phyloP scores from a whole-genome alignment of 2,329 filamentous ascomycete genomes.

The Penicillium sp. region DNA sequence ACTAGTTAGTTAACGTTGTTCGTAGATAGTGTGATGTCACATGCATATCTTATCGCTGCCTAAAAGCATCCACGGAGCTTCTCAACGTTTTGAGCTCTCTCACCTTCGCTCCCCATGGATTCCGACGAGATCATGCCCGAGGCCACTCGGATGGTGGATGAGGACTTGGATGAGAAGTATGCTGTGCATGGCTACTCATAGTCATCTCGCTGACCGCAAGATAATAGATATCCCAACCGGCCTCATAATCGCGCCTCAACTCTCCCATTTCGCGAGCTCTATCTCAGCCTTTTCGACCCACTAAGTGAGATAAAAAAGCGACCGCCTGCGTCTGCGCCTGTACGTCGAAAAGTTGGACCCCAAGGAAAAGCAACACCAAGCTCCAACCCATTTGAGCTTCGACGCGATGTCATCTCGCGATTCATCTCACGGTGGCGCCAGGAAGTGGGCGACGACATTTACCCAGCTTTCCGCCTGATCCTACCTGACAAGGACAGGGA shows the following conservation, averaged over 20 bases:
- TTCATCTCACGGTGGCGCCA: constrained; percentile 86
- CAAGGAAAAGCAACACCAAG: constrained; percentile 50
- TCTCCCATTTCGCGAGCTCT: constrained; percentile 76
- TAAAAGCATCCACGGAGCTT: constrained; percentile 20
- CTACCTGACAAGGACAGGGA: constrained; percentile 91
- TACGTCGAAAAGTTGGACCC: constrained; percentile 59
- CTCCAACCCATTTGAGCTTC: constrained; percentile 70
- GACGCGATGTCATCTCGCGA: constrained; percentile 74
- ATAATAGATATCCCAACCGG: constrained; percentile 69
- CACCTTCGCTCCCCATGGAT: constrained; percentile 26
- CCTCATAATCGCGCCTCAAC: constrained; percentile 78
- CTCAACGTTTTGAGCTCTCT: background rate
- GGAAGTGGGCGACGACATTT: constrained; percentile 88
- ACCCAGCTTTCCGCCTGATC: constrained; percentile 86
- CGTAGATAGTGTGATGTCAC: constrained; percentile 25
- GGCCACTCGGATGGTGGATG: constrained; percentile 14
- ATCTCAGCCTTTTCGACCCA: constrained; percentile 76
- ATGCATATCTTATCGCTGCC: constrained; percentile 33
- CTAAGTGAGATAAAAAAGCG: constrained; percentile 73
- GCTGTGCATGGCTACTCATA: background rate
- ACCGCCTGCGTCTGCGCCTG: constrained; percentile 54
- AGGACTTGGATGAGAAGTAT: constrained; percentile 35
- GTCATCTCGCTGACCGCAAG: constrained; percentile 8
- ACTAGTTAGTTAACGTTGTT: background rate
- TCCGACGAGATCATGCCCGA: constrained; percentile 26